Evolutionary conservation across 495 filamentous ascomycete species (phyloP).

Genomic region (Podospora australis): DNA sequence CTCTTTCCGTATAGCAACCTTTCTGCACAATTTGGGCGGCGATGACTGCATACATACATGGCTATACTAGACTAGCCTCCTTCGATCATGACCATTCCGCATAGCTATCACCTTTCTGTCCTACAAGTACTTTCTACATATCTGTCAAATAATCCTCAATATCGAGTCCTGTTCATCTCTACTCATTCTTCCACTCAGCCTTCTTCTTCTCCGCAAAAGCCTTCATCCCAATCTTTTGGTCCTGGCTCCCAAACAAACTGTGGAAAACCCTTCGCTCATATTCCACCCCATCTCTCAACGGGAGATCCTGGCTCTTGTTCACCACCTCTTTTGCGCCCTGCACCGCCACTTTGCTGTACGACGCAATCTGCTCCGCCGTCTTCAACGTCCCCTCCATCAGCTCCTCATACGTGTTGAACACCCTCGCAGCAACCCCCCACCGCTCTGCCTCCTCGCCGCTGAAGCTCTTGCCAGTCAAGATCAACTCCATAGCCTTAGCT

Average conservation of each 20-base stretch:
- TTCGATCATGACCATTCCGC: too few species aligned
- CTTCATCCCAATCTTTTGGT: conserved; percentile 97
- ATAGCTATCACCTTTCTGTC: too few species aligned
- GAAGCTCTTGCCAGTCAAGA: conserved; percentile 81
- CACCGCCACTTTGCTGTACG: conserved; percentile 70
- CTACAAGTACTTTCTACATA: too few species aligned
- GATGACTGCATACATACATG: neutral
- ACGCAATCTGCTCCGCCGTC: conserved; percentile 84
- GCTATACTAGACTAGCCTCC: too few species aligned
- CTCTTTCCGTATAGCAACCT: too few species aligned
- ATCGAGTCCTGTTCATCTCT: too few species aligned
- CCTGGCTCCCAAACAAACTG: conserved; percentile 80
- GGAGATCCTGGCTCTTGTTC: conserved; percentile 89
- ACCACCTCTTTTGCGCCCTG: conserved; percentile 96
- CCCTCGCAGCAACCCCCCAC: conserved; percentile 84
- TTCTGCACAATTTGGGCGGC: too few species aligned
- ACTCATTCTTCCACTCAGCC: conserved; percentile 83
- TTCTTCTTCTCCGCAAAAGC: conserved; percentile 95
- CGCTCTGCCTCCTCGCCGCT: conserved; percentile 71
- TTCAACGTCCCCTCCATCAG: conserved; percentile 69
- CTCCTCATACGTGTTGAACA: conserved; percentile 75
- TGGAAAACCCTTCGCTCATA: conserved; percentile 93
- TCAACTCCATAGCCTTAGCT: conserved; percentile 85
- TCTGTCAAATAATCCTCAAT: too few species aligned
- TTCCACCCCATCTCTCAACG: conserved; percentile 83